Evolutionary conservation across 202 grass and related monocot genomes (phyloP), one percentile per base, ranked within the genome.

Genomic region (Musa balbisiana): DNA sequence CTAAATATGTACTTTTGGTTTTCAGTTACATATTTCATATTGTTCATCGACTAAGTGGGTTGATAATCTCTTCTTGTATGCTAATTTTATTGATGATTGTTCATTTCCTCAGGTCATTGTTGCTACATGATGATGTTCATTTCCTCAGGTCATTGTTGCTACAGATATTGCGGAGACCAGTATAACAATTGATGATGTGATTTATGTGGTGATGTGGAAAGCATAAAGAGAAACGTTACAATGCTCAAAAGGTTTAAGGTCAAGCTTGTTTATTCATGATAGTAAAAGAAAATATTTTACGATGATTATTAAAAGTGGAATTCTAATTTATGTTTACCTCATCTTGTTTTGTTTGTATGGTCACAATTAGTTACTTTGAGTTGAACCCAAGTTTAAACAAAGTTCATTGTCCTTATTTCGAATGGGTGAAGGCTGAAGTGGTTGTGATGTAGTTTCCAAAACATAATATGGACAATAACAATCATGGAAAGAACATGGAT

Each of bases 111-210:
- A 93, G 93, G 84, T 97, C 81, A 97, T 97, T 89, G 74, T 93
- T 83, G 90, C 93, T 75, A 97, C 93, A 75, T 87, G 93, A 97
- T 77, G 93, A 97, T 74, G 90, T 97, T 80, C 11, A 83, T 23
- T 84, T 93, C 72, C 33, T 5, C 87, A 93, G 93, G 84, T 97
- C 81, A 97, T 97, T 89, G 74, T 93, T 83, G 90, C 93, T 75
- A 97, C 93, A 75, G 93, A 97, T 87, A 91, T 97, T 84, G 93
- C 93, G 68, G 93, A 97, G 84, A 97, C 93, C 49, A 97, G 93
- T 79, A 97, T 93, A 85, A 97, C 93, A 82, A 97, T 97, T 87
- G 93, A 97, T 77, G 93, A 97, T 74, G 90, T 97, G 73, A 80
- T 93, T 75, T 97, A 97, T 89, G 93, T 97, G 73, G 79, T 93